Conservation (phyloP, 306 rosid genomes). For the Vigna angularis region DNA sequence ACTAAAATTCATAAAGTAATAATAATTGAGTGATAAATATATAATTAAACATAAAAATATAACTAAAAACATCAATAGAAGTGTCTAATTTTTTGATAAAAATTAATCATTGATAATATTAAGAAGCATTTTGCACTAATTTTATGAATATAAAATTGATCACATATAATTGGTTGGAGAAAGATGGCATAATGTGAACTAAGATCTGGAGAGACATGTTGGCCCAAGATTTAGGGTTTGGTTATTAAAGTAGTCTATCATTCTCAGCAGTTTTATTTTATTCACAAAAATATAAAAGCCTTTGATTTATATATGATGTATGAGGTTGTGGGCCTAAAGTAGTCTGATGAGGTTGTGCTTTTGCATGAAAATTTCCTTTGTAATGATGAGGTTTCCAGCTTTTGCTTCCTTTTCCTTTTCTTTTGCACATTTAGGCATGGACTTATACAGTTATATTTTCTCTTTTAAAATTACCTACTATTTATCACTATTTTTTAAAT, state of each 20-base stretch:
- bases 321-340: conserved; percentile 56
- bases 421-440: conserved; percentile 46
- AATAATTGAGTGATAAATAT: too few species aligned
- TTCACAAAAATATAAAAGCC: conserved; percentile 51
- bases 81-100: too few species aligned
- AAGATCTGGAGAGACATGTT: conserved; percentile 47
- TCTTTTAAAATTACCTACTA: not conserved
- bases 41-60: too few species aligned
- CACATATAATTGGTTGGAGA: conserved; percentile 40
- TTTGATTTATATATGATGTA: conserved; percentile 53
- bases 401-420: conserved; percentile 2
- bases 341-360: conserved; percentile 39
- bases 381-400: conserved; percentile 60
- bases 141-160: not conserved
- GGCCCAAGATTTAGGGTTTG: conserved; percentile 69
- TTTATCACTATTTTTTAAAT: not conserved
- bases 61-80: too few species aligned
- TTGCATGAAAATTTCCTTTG: conserved; percentile 60
- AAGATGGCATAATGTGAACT: conserved; percentile 49
- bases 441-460: conserved; percentile 5
- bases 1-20: too few species aligned
- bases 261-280: conserved; percentile 42
- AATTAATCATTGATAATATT: too few species aligned
- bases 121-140: too few species aligned
- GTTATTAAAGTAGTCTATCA: conserved; percentile 57